Evolutionary conservation across 441 rosid species (phyloP).

Genomic region (Brassica hybrid): DNA sequence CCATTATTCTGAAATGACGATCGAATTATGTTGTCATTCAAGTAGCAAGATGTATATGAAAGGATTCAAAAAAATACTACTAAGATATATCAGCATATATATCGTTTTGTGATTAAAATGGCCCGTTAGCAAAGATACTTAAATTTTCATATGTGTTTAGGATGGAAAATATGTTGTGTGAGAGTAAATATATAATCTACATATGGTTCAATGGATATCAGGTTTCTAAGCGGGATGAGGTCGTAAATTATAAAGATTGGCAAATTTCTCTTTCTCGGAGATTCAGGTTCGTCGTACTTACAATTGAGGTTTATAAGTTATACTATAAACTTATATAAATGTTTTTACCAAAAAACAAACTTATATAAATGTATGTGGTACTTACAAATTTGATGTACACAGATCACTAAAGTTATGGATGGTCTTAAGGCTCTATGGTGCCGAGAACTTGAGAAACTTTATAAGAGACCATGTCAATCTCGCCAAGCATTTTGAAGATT

Average conservation of each 20-base stretch:
- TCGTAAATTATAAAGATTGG: conserved; percentile 92
- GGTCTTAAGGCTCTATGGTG: conserved; percentile 63
- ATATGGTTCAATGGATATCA: conserved; percentile 36
- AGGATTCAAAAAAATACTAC: not conserved
- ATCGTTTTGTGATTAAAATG: not conserved
- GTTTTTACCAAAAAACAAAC: no score
- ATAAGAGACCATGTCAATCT: conserved; percentile 48
- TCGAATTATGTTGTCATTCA: not conserved
- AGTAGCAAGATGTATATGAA: not conserved
- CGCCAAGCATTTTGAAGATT: conserved; percentile 51
- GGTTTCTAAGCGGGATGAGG: conserved; percentile 71
- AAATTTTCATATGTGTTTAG: not conserved
- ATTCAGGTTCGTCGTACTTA: conserved; percentile 60
- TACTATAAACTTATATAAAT: no score
- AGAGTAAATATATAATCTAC: not conserved
- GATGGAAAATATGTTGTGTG: not conserved
- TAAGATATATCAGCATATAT: not conserved
- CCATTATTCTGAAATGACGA: not conserved
- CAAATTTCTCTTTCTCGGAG: conserved; percentile 92
- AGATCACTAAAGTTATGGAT: conserved; percentile 86
- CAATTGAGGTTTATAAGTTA: conserved; percentile 2
- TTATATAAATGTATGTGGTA: not conserved
- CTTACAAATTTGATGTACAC: not conserved
- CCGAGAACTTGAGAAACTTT: conserved; percentile 43
- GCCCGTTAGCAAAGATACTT: not conserved